These are phyloP conservation scores for Thelonectria discophora DNA, from an alignment of 2,329 filamentous ascomycete genomes.

Conservation along the genomic window DNA sequence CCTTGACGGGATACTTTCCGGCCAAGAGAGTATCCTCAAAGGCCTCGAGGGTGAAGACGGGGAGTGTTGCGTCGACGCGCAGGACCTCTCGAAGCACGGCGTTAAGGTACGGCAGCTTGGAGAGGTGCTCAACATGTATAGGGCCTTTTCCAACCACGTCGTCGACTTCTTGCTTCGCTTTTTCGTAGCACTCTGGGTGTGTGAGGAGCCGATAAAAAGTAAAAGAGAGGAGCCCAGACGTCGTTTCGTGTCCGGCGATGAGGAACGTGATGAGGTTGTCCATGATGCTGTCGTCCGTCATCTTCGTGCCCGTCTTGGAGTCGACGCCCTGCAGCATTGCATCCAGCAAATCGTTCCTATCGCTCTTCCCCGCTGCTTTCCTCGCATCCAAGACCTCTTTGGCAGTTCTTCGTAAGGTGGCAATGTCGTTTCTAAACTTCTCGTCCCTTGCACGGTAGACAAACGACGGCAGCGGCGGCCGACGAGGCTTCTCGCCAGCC, in stretches of 20 bases:
- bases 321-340: conserved; percentile 75
- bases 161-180: conserved; percentile 73
- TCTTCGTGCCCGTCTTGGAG: conserved; percentile 70
- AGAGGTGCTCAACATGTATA: conserved; percentile 67
- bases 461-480: conserved; percentile 58
- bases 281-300: conserved; percentile 69
- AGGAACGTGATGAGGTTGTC: conserved; percentile 78
- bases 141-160: conserved; percentile 65
- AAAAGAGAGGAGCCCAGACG: conserved; percentile 72
- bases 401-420: conserved; percentile 62
- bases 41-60: conserved; percentile 63
- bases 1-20: conserved; percentile 67
- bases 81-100: conserved; percentile 72
- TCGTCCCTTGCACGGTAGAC: conserved; percentile 58
- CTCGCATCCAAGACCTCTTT: conserved; percentile 67
- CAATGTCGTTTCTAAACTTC: conserved; percentile 63
- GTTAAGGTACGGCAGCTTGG: conserved; percentile 70
- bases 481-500: conserved; percentile 58
- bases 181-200: conserved; percentile 65
- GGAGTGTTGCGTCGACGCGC: conserved; percentile 67
- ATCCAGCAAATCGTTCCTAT: conserved; percentile 73
- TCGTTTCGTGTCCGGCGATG: conserved; percentile 76
- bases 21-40: conserved; percentile 61
- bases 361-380: conserved; percentile 57
- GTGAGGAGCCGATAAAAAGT: conserved; percentile 70